Conservation (phyloP, 2,329 filamentous ascomycete species). For the Talaromyces sp. region DNA sequence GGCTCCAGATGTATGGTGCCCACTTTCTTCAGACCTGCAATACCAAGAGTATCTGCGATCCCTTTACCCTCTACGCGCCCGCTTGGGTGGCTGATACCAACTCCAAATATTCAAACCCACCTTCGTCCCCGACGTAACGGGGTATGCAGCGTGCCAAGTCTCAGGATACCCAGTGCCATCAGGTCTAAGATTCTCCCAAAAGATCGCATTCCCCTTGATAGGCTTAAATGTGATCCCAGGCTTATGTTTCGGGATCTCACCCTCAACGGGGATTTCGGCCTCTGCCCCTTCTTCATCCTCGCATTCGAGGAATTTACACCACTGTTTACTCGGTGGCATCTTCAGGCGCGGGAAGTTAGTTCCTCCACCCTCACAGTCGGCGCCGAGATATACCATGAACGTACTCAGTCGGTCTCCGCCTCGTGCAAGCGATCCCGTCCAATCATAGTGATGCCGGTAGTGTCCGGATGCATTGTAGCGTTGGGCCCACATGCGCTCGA, state of each 20-base stretch:
- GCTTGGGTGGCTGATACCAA: constrained; percentile 55
- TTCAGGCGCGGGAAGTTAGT: constrained; percentile 61
- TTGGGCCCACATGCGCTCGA: constrained; percentile 65
- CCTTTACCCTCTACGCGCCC: constrained; percentile 10
- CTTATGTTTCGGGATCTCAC: constrained; percentile 14
- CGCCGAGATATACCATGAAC: constrained; percentile 65
- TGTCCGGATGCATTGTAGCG: constrained; percentile 61
- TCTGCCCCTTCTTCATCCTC: constrained; percentile 31
- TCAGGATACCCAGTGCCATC: constrained; percentile 61
- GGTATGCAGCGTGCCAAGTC: constrained; percentile 64
- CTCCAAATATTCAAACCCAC: constrained; percentile 68
- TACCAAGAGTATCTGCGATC: neutral
- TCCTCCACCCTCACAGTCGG: constrained; percentile 59
- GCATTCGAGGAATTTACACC: constrained; percentile 64
- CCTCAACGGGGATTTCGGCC: neutral
- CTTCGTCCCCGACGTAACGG: constrained; percentile 59
- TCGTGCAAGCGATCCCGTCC: constrained; percentile 47
- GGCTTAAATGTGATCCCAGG: constrained; percentile 62
- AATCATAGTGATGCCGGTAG: constrained; percentile 64
- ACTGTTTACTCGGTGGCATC: constrained; percentile 48
- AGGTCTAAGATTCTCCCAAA: constrained; percentile 62
- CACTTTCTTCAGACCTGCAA: neutral
- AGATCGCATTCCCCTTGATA: constrained; percentile 61
- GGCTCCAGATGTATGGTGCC: no score
- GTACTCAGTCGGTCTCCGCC: constrained; percentile 54